Evolutionary conservation across 2,329 filamentous ascomycete genomes (phyloP), one percentile per base, ranked within the genome.

Genomic region (Ophiostoma novo-ulmi): DNA sequence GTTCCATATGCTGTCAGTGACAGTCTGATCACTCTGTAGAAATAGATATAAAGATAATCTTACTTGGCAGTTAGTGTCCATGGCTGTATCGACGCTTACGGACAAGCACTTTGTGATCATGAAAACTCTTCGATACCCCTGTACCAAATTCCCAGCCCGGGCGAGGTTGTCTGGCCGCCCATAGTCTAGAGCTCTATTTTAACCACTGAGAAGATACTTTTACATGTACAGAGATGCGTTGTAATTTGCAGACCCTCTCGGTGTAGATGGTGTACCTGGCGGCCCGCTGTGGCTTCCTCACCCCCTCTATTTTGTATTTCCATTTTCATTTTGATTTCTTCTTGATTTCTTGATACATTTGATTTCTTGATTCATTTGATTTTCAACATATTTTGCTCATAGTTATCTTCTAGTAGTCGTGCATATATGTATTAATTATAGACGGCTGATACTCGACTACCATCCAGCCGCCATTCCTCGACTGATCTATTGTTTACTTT

Each of bases 151-250:
- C n/a, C 48, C 48, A 7, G 48, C 0, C n/a, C 48, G 14, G 39
- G 48, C 48, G 48, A 55, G 20, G 48, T 55, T 58, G 52, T 58
- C 52, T 58, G 52, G 52, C 52, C 52, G 52, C 52, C 52, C 52
- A 17, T 5, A 48, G 14, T 5, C 11, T 17, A 20, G 44, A 48
- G 14, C 14, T 48, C 44, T 48, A 3, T 39, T 39, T 14, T 6
- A 5, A 26, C 20, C 11, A 1, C 20, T 10, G 3, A 22, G 5
- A n/a, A n/a, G 48, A 22, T 14, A 55, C 17, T 22, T 6, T 1
- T 55, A 26, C 22, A 26, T 55, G 20, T 22, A 8, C 10, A 3
- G 31, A 31, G 31, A 31, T 31, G 31, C 31, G 3, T 58, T 13
- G 22, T 26, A 58, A 58, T 26, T 44, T 58, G 52, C 52, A 58